Evolutionary conservation across 371 early-diverging fungal genomes (phyloP).

Genomic region (Saksenaea oblongispora): DNA sequence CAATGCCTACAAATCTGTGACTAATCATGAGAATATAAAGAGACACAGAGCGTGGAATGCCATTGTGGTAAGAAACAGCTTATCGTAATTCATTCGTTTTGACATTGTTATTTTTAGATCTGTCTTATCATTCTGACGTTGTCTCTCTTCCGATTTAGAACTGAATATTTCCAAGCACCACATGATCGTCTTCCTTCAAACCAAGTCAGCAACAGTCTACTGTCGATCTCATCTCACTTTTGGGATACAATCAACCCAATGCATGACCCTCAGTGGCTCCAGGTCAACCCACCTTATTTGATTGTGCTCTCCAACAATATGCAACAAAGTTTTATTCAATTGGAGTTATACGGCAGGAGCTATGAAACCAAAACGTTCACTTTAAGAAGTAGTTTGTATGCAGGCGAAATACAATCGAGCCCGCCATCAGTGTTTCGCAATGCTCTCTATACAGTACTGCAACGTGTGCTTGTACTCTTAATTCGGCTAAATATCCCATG

Average conservation of each 20-base stretch:
- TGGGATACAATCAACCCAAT: conserved; percentile 37
- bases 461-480: conserved; percentile 10
- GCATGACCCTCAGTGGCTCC: conserved; percentile 24
- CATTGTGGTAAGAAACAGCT: conserved; percentile 25
- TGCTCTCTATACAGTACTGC: conserved; percentile 17
- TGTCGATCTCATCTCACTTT: conserved; percentile 20
- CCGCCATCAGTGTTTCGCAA: conserved; percentile 21
- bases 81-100: not conserved
- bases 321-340: conserved; percentile 4
- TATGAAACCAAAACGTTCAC: conserved; percentile 17
- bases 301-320: conserved; percentile 8
- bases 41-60: conserved; percentile 32
- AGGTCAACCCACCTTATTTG: conserved; percentile 24
- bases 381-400: not conserved
- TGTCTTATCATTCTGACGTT: conserved; percentile 26
- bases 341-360: not conserved
- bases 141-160: conserved; percentile 18
- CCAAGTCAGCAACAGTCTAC: not conserved
- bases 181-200: not conserved
- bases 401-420: conserved; percentile 2
- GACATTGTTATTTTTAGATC: conserved; percentile 12
- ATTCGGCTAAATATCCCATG: conserved; percentile 28
- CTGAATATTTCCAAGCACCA: not conserved
- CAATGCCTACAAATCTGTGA: too few relatives aligned
- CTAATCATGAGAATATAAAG: conserved; percentile 35